Conservation (phyloP, 768 basidiomycete species). For the Saitozyma sp. region DNA sequence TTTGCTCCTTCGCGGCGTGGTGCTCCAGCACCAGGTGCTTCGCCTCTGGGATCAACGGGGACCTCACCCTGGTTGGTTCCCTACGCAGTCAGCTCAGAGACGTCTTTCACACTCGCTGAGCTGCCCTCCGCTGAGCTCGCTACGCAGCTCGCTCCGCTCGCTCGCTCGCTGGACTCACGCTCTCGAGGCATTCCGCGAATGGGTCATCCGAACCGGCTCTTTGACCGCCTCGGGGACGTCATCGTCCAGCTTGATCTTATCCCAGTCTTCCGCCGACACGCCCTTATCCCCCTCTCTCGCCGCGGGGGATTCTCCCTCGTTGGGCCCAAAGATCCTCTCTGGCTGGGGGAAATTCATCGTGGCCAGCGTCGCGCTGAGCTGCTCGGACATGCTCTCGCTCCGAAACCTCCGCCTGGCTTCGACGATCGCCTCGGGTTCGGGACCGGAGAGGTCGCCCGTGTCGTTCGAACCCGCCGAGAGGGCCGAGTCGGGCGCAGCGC, state of each 20-base stretch:
- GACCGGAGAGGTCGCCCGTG: constrained; percentile 43
- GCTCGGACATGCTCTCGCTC: constrained; percentile 47
- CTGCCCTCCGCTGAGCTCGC: too few relatives aligned
- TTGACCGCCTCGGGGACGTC: constrained; percentile 51
- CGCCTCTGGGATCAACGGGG: neutral
- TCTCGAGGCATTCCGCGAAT: constrained; percentile 41
- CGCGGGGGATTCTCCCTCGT: constrained; percentile 25
- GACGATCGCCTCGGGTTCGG: constrained; percentile 50
- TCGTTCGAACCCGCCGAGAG: constrained; percentile 15
- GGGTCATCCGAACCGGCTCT: constrained; percentile 44
- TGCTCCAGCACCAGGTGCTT: neutral
- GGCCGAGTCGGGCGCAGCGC: constrained; percentile 5
- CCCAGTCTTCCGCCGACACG: constrained; percentile 50
- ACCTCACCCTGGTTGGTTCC: neutral
- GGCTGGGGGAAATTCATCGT: constrained; percentile 52
- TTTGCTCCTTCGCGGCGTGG: constrained; percentile 59
- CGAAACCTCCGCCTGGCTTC: constrained; percentile 31
- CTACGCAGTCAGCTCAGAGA: neutral
- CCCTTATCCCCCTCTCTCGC: constrained; percentile 20
- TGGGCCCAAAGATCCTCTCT: constrained; percentile 47
- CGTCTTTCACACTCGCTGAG: neutral
- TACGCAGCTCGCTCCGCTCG: neutral
- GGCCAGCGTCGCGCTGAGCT: constrained; percentile 37
- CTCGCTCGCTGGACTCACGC: constrained; percentile 26
- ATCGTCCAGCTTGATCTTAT: constrained; percentile 48